Percentiles rank a stretch among this genome's conserved stretches.
phyloP scores from a whole-genome alignment of 2,329 filamentous ascomycete genomes.

The Aspergillus ustus region DNA sequence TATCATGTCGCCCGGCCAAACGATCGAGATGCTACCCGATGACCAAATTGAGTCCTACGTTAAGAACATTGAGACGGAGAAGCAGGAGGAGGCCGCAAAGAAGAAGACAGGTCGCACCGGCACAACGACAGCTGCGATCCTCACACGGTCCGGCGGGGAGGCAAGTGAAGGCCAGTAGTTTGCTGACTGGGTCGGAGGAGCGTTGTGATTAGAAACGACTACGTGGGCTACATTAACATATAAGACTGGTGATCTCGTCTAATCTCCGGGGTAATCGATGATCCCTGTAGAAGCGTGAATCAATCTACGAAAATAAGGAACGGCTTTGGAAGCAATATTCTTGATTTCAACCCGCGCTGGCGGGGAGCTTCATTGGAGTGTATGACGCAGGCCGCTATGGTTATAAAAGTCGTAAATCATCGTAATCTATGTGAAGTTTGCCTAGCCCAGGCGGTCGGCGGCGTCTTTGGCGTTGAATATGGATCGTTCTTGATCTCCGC shows the following conservation, averaged over 20 bases:
- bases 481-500: constrained; percentile 61
- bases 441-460: constrained; percentile 74
- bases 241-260: constrained; percentile 22
- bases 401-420: constrained; percentile 26
- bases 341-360: constrained; percentile 10
- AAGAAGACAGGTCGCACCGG: constrained; percentile 76
- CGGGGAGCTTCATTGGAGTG: not conserved
- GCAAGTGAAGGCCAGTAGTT: constrained; percentile 27
- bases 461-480: constrained; percentile 79
- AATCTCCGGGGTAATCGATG: constrained; percentile 17
- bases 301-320: constrained; percentile 20
- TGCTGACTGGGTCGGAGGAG: constrained; percentile 26
- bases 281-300: constrained; percentile 21
- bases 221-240: constrained; percentile 22
- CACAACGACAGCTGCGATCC: constrained; percentile 66
- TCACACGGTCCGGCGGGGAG: constrained; percentile 62
- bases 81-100: constrained; percentile 97
- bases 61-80: constrained; percentile 98
- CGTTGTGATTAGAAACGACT: constrained; percentile 17
- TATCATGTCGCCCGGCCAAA: constrained; percentile 91
- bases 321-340: constrained; percentile 10
- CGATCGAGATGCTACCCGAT: constrained; percentile 88
- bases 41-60: constrained; percentile 98
- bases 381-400: constrained; percentile 6
- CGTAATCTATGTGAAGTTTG: constrained; percentile 26